Percentiles rank a stretch among this genome's conserved stretches.
These are phyloP conservation scores for Liriodendron chinense DNA, from an alignment of 164 flowering plant species.

Conservation along the genomic window DNA sequence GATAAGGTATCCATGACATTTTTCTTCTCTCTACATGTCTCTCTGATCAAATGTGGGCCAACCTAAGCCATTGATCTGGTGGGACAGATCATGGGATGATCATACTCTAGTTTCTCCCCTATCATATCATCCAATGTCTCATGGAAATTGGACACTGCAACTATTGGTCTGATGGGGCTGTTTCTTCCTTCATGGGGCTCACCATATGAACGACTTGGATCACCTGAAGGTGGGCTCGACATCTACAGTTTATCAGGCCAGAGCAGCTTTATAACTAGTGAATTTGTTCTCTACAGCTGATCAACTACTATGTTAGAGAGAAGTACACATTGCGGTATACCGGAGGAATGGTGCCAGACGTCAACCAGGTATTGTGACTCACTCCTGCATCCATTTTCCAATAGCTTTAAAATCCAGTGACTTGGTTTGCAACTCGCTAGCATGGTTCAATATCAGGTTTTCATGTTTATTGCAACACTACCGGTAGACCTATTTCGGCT, in stretches of 20 bases:
- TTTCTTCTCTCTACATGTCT: not conserved
- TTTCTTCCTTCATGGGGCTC: not conserved
- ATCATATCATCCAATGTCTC: too few species aligned
- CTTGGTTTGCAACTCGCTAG: not conserved
- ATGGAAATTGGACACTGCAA: too few species aligned
- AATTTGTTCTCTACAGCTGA: slow-evolving; percentile 42
- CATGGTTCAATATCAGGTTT: too few species aligned
- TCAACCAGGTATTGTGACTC: slow-evolving; percentile 64
- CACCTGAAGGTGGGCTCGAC: too few species aligned
- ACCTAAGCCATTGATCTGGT: not conserved
- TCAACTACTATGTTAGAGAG: slow-evolving; percentile 79
- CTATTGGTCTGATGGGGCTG: too few species aligned
- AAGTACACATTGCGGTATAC: slow-evolving; percentile 98
- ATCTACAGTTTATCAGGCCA: not conserved
- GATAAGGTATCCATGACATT: slow-evolving; percentile 46
- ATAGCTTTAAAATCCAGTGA: not conserved
- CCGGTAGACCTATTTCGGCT: not conserved
- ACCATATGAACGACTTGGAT: not conserved
- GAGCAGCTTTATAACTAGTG: not conserved
- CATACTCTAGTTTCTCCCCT: too few species aligned
- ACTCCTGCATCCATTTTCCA: not conserved
- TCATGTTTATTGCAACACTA: not conserved
- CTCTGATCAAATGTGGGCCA: too few species aligned
- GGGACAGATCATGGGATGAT: too few species aligned
- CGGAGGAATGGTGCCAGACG: slow-evolving; percentile 99